Evolutionary conservation across 805 yeast genomes (phyloP), one percentile per base, ranked within the genome.

Genomic region (Yamadazyma ubonensis): DNA sequence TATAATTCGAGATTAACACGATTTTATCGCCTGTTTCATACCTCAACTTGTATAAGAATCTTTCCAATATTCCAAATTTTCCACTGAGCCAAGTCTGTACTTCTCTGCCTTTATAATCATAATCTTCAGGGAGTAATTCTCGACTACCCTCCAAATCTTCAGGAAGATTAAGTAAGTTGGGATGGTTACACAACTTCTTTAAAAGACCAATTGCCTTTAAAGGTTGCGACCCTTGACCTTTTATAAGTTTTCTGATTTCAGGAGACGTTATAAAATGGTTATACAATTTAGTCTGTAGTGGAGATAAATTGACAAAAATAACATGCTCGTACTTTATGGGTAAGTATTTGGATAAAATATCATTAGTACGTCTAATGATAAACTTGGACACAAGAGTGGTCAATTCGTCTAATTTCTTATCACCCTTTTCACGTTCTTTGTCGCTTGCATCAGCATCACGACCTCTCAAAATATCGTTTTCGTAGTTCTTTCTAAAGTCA

Each of bases 241-340:
- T 75, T n/a, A 86, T 51, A 8, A 87, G 60, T 47, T 76, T 78
- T 36, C 72, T 76, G 48, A 88, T 82, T 38, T 82, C 93, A 1
- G 93, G 88, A 5, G 95, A 82, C 9, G 85, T 77, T 38, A 89
- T 75, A 51, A 86, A 86, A 48, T 82, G 83, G 38, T 76, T 68
- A 55, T 93, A 93, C 1, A 93, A 60, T 1, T 70, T 61, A 36
- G 69, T 64, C 61, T 93, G 99, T 63, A 90, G 73, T 0, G 86
- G 87, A 1, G 91, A 75, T 40, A 93, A 65, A 30, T 81, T 83
- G 45, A 93, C 89, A 59, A 91, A 93, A n/a, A 93, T 85, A 16
- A 93, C 98, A 61, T 93, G 96, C 59, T 93, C 99, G 58, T 89
- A 90, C 61, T 93, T 93, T 46, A 95, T 87, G 0, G 99, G 99